These are phyloP conservation scores for Fragaria vesca DNA, from an alignment of 306 rosid genomes.

Conservation along the genomic window DNA sequence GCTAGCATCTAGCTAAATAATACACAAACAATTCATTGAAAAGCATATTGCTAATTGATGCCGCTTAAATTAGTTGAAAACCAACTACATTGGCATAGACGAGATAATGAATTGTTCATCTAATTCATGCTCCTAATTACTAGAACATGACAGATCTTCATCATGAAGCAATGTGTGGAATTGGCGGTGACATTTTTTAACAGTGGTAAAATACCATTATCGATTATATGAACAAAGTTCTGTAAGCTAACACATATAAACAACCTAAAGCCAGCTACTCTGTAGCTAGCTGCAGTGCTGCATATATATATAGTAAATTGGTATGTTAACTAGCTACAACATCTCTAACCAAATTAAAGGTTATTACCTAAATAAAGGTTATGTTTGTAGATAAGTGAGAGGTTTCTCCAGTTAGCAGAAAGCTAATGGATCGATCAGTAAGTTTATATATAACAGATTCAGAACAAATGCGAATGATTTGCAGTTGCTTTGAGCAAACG, in stretches of 20 bases:
- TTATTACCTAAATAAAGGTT: background rate
- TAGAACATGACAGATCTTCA: background rate
- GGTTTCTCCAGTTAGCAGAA: no score
- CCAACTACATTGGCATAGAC: background rate
- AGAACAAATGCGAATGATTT: background rate
- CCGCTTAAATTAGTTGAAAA: background rate
- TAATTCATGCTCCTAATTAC: background rate
- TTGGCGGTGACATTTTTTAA: background rate
- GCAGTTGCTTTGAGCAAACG: background rate
- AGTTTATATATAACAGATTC: background rate
- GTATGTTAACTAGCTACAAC: background rate
- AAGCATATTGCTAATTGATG: background rate
- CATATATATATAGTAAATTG: background rate
- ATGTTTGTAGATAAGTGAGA: background rate
- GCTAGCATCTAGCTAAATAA: background rate
- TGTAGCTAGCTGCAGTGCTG: background rate
- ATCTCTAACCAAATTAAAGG: background rate
- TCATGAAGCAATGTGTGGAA: background rate
- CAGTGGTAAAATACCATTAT: background rate
- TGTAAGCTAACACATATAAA: background rate
- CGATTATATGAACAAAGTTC: no score
- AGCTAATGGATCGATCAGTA: background rate
- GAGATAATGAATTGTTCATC: background rate
- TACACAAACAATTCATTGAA: background rate
- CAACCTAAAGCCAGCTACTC: background rate